Base-by-base conservation (phyloP, 805 yeast genomes). In the Wickerhamomyces bisporus region DNA sequence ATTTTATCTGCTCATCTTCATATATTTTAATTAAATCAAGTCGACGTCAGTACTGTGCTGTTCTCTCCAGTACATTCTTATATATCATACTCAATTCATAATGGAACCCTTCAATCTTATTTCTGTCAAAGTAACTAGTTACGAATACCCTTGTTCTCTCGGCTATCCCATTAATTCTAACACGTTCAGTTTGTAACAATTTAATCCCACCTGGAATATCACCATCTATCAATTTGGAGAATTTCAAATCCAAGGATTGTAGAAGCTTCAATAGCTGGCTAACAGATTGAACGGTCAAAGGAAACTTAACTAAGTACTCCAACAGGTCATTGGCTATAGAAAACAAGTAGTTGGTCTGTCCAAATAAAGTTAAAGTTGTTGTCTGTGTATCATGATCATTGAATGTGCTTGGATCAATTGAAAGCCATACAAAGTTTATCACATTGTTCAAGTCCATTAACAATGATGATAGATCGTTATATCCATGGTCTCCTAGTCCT, bases 291-390 rank as follows among this genome's bases (percentile, higher is more conserved):
- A 53, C 43, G 38, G 47, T 27, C 38, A 66, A 43, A 33, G 65
- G 45, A 44, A 64, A 64, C 45, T 70, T 77, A 12, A 64, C 69
- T 8, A 79, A 46, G 47, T 73, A 82, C 45, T 81, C 89, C 34
- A 77, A 69, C 21, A 81, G 51, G 44, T 82, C 88, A 35, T 83
- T 86, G 34, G 86, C 73, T 3, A 84, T 67, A 29, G 70, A 68
- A 18, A 86, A 62, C 14, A 82, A 57, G 47, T 81, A 82, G 36
- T 77, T 77, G 0, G 72, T 65, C 54, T 81, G 89, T 1, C 85
- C 86, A 50, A 74, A 75, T 25, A 60, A 40, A 13, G 65, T 61
- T 2, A 58, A 49, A 15, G 45, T 19, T 41, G 26, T 21, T 40
- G 37, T 11, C 15, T 11, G 40, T 25, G 14, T 51, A 42, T 31